phyloP scores from a whole-genome alignment of 1,139 yeast species.

The Zygoascus hellenicus region DNA sequence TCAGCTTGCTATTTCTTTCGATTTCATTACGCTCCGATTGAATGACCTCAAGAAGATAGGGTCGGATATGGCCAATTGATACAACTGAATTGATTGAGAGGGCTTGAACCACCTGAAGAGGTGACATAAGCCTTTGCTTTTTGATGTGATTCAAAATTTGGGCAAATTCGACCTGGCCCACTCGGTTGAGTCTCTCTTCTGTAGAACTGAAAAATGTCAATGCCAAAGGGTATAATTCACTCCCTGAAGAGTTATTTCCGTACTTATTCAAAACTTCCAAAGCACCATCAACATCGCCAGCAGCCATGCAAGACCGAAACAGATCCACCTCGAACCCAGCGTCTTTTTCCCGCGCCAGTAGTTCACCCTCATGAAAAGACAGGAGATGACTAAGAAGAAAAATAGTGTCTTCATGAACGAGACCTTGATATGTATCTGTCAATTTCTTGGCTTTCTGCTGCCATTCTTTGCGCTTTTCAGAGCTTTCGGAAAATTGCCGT shows the following conservation, averaged over 20 bases:
- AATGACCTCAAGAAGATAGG: slow-evolving; percentile 59
- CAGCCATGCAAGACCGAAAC: slow-evolving; percentile 57
- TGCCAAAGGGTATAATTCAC: slow-evolving; percentile 61
- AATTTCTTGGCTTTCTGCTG: slow-evolving; percentile 54
- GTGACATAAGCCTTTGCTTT: slow-evolving; percentile 53
- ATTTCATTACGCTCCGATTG: slow-evolving; percentile 61
- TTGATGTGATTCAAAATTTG: slow-evolving; percentile 51
- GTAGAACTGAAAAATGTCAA: slow-evolving; percentile 60
- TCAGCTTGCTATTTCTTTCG: slow-evolving; percentile 58
- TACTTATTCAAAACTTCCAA: slow-evolving; percentile 51
- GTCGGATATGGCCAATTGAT: slow-evolving; percentile 68
- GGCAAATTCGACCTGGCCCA: slow-evolving; percentile 49
- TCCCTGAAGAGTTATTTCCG: slow-evolving; percentile 42
- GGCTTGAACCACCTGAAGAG: slow-evolving; percentile 69
- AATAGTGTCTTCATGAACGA: slow-evolving; percentile 54
- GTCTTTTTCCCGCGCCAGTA: slow-evolving; percentile 28
- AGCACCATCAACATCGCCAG: slow-evolving; percentile 54
- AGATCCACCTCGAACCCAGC: slow-evolving; percentile 56
- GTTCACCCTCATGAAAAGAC: slow-evolving; percentile 23
- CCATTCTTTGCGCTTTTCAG: slow-evolving; percentile 47
- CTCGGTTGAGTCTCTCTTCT: slow-evolving; percentile 45
- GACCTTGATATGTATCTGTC: slow-evolving; percentile 38
- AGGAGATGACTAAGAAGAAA: slow-evolving; percentile 58
- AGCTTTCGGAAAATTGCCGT: slow-evolving; percentile 36
- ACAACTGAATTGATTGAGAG: slow-evolving; percentile 60